These are phyloP conservation scores for Amanita thiersii DNA, from an alignment of 768 basidiomycete genomes.

Conservation along the genomic window DNA sequence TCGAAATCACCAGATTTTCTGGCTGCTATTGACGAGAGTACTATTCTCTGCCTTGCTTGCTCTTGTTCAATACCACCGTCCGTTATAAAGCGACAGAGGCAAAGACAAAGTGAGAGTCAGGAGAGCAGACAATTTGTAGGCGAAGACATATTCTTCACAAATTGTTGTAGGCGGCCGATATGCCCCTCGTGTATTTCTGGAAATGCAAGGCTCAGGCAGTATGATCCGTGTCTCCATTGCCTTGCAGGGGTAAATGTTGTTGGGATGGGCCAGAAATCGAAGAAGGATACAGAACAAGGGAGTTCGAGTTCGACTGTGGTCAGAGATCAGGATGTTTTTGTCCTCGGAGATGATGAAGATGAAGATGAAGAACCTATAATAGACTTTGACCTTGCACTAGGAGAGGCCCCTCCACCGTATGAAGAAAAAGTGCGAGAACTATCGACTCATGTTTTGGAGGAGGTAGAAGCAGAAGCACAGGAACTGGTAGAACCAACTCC, in stretches of 20 bases:
- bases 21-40: conserved; percentile 13
- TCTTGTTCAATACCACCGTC: conserved; percentile 46
- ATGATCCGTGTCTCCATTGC: conserved; percentile 68
- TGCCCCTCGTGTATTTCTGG: conserved; percentile 47
- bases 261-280: conserved; percentile 10
- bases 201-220: conserved; percentile 59
- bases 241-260: conserved; percentile 46
- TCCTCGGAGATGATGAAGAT: conserved; percentile 53
- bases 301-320: conserved; percentile 19
- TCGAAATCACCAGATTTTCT: background rate
- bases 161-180: conserved; percentile 60
- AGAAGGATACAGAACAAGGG: conserved; percentile 29
- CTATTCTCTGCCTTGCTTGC: conserved; percentile 50
- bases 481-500: conserved; percentile 23
- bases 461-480: conserved; percentile 50
- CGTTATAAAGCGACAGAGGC: conserved; percentile 9
- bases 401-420: conserved; percentile 7
- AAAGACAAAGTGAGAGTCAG: conserved; percentile 4
- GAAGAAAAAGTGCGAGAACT: conserved; percentile 1
- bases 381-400: conserved; percentile 1
- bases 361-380: conserved; percentile 12
- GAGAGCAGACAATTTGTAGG: conserved; percentile 1
- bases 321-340: conserved; percentile 55
- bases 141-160: conserved; percentile 37
- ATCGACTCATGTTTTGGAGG: conserved; percentile 13